These are phyloP conservation scores for Colletotrichum higginsianum DNA, from an alignment of 2,329 filamentous ascomycete species.

Conservation along the genomic window DNA sequence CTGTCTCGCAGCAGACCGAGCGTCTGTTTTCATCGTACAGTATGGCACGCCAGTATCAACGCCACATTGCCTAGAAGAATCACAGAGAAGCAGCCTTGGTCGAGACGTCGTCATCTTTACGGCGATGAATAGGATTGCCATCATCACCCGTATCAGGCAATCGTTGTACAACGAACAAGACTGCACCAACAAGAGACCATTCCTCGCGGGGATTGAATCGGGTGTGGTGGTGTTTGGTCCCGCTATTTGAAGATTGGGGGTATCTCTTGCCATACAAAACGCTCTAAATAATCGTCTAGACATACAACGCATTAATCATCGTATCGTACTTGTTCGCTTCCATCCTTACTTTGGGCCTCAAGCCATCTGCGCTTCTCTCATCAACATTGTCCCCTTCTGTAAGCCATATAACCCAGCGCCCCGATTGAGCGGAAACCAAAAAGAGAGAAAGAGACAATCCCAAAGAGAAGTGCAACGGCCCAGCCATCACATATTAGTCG, in stretches of 20 bases:
- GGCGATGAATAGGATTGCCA: background rate
- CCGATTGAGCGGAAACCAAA: background rate
- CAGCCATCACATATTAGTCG: conserved; percentile 38
- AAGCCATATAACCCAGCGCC: conserved; percentile 13
- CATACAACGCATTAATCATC: conserved; percentile 38
- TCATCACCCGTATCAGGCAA: too few relatives aligned
- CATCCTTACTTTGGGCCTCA: conserved; percentile 6
- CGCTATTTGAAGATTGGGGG: conserved; percentile 39
- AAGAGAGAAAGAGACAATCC: conserved; percentile 8
- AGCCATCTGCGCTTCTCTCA: conserved; percentile 24
- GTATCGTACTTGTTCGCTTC: conserved; percentile 24
- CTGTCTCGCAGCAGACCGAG: too few relatives aligned
- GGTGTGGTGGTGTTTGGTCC: conserved; percentile 1
- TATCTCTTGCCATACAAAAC: conserved; percentile 41
- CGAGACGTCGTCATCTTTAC: conserved; percentile 1
- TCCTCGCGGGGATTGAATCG: background rate
- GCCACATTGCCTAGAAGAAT: too few relatives aligned
- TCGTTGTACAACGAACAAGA: background rate
- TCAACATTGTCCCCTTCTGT: background rate
- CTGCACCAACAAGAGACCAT: background rate
- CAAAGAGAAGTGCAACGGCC: conserved; percentile 33
- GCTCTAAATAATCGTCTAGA: conserved; percentile 39
- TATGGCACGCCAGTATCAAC: too few relatives aligned
- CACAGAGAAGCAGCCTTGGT: too few relatives aligned
- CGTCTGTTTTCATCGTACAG: too few relatives aligned